These are phyloP conservation scores for Thuja plicata DNA, from an alignment of 83 land plant species.

Conservation along the genomic window DNA sequence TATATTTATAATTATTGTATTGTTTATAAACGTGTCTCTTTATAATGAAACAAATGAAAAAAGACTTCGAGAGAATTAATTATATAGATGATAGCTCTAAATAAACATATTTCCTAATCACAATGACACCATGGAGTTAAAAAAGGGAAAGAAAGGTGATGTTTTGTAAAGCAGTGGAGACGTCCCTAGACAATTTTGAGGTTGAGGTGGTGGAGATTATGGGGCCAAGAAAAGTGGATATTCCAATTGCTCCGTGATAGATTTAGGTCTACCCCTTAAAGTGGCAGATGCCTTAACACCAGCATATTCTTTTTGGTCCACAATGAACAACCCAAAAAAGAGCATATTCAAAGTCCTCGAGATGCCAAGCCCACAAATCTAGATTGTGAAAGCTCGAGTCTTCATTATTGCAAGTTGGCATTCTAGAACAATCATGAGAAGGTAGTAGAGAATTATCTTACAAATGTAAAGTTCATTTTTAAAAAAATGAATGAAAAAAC, in stretches of 20 bases:
- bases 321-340: not conserved
- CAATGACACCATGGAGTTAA: constrained; percentile 17
- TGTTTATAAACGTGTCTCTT: not conserved
- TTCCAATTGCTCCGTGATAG: not conserved
- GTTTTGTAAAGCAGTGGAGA: constrained; percentile 45
- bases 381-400: too few species aligned
- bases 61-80: not conserved
- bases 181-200: constrained; percentile 38
- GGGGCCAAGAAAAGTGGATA: not conserved
- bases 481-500: too few species aligned
- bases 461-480: too few species aligned
- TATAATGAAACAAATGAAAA: too few species aligned
- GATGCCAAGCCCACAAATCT: constrained; percentile 15
- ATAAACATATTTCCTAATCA: not conserved
- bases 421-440: too few species aligned
- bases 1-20: not conserved
- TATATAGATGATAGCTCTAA: not conserved
- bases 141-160: constrained; percentile 32
- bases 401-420: too few species aligned
- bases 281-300: not conserved
- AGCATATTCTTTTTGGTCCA: constrained; percentile 21
- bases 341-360: constrained; percentile 21
- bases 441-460: too few species aligned
- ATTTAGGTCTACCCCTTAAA: not conserved
- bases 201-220: constrained; percentile 21